These are phyloP conservation scores for Shiraia sp. DNA, from an alignment of 2,329 filamentous ascomycete species.

Conservation along the genomic window DNA sequence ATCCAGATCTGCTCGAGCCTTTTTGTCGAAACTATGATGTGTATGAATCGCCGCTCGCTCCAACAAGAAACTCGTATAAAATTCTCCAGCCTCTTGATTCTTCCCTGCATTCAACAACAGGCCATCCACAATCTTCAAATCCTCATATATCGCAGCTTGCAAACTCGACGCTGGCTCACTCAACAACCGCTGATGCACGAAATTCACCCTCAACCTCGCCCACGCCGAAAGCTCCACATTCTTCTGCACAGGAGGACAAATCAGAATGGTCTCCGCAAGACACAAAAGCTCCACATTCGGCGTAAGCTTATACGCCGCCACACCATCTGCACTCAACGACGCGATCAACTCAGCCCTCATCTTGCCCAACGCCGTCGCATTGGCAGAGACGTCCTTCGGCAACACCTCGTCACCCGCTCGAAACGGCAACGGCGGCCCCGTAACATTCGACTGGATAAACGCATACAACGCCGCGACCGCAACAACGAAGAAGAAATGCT, in stretches of 20 bases:
- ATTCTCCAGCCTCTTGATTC: conserved; percentile 24
- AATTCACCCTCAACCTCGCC: conserved; percentile 71
- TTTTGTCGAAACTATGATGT: conserved; percentile 78
- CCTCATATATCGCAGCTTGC: conserved; percentile 63
- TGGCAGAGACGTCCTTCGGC: conserved; percentile 50
- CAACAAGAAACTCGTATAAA: conserved; percentile 68
- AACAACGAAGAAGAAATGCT: conserved; percentile 55
- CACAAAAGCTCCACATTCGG: conserved; percentile 83
- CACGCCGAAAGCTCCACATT: conserved; percentile 58
- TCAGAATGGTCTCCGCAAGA: conserved; percentile 67
- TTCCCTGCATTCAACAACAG: conserved; percentile 29
- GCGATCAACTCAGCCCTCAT: conserved; percentile 63
- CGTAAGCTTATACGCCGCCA: conserved; percentile 82
- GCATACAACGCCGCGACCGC: conserved; percentile 73
- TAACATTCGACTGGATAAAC: conserved; percentile 86
- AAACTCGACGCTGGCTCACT: conserved; percentile 64
- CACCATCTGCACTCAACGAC: conserved; percentile 77
- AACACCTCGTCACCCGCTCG: conserved; percentile 55
- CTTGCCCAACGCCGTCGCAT: conserved; percentile 40
- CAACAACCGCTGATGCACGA: conserved; percentile 71
- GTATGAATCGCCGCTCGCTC: conserved; percentile 84
- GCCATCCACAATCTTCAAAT: conserved; percentile 60
- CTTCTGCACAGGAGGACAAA: conserved; percentile 52
- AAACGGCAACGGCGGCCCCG: conserved; percentile 77
- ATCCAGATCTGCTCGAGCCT: conserved; percentile 72